Evolutionary conservation across 192 early-diverging fungal genomes (phyloP).

Genomic region (Backusella tuberculispora): DNA sequence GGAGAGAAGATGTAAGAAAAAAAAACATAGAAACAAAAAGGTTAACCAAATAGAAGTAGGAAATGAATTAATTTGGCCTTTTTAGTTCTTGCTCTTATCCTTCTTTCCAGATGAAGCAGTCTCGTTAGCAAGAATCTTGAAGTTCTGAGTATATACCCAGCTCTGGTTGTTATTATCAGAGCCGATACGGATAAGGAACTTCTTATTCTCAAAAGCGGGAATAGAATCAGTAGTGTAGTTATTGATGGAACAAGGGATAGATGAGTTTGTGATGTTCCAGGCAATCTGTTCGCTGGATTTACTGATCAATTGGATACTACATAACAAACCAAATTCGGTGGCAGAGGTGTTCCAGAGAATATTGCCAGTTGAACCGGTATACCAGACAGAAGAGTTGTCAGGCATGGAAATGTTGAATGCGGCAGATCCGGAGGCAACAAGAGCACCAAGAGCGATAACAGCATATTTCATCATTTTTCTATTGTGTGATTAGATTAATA

Average conservation of each 20-base stretch:
- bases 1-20: no score
- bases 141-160: conserved; percentile 3
- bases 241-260: conserved; percentile 9
- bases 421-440: conserved; percentile 4
- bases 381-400: neutral
- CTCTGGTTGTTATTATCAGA: conserved; percentile 7
- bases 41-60: no score
- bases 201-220: neutral
- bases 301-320: conserved; percentile 13
- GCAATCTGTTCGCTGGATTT: neutral
- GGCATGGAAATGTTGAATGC: conserved; percentile 5
- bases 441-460: neutral
- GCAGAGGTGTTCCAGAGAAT: conserved; percentile 12
- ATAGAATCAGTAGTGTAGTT: neutral
- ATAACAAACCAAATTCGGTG: conserved; percentile 4
- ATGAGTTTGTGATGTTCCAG: conserved; percentile 4
- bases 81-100: neutral
- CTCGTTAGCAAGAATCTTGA: neutral
- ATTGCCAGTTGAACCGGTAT: neutral
- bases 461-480: neutral
- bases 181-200: neutral
- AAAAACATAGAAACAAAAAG: no score
- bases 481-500: neutral
- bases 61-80: neutral
- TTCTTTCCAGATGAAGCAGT: neutral